Evolutionary conservation across 2,329 filamentous ascomycete species (phyloP), one percentile per base, ranked within the genome.

Genomic region (Trichoderma sp.): DNA sequence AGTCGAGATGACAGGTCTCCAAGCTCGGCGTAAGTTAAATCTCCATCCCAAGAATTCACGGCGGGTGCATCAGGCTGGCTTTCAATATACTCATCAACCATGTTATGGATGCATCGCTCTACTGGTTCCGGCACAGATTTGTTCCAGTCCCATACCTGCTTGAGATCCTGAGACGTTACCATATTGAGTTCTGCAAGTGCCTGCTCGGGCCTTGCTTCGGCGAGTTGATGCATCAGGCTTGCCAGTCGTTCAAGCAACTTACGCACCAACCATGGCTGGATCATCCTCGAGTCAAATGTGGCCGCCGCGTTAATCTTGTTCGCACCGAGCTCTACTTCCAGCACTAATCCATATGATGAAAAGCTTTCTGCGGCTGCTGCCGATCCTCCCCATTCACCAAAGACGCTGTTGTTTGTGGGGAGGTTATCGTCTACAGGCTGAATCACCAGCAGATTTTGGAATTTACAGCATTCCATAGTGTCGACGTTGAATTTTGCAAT

Each of bases 11-110:
- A 59, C 0, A 74, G 2, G 0, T 14, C 35, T 11, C 81, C 65
- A 0, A 88, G 79, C 24, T 88, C 82, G 73, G 78, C 71, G 75
- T 86, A 87, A 6, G 85, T 86, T 59, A 87, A 83, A 18, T 79
- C 76, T 18, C 84, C 86, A 76, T 88, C 87, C 85, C 86, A 88
- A 76, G 75, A 4, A 82, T 82, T 31, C 84, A 38, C 35, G 35
- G 35, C 35, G 35, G 5, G 11, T 16, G 35, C 35, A 38, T 16
- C 35, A 16, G 35, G 35, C 14, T 38, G 35, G 35, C 35, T 38
- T 38, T 38, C 35, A 38, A 38, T 38, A 38, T 38, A 38, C 11
- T 83, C 79, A 3, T 83, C 81, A 56, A 88, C 83, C 67, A 86
- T 77, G 29, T 86, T 83, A 63, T 88, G 86, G 76, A 87, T 84